A percentile compares a stretch with the other conserved stretches of the same genome.
These are phyloP conservation scores for Penicillium sp. DNA, from an alignment of 2,329 filamentous ascomycete genomes.

Conservation along the genomic window DNA sequence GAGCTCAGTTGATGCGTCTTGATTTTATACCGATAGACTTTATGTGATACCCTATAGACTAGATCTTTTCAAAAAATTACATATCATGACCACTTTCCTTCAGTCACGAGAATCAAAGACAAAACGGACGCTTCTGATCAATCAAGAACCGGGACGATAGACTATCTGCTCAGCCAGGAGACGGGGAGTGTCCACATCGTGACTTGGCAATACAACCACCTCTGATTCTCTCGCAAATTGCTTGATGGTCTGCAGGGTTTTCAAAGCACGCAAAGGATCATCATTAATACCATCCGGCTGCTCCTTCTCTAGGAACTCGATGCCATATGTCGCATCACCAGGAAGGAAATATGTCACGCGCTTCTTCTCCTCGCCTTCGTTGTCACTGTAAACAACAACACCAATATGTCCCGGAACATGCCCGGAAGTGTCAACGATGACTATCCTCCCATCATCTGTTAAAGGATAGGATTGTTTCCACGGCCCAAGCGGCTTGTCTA, in stretches of 20 bases:
- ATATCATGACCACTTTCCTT: background rate
- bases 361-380: background rate
- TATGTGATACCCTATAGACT: background rate
- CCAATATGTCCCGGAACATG: slow-evolving; percentile 37
- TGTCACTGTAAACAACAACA: slow-evolving; percentile 26
- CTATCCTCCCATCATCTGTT: too few relatives aligned
- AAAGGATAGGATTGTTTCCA: too few relatives aligned
- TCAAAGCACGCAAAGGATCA: slow-evolving; percentile 29
- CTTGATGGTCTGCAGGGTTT: slow-evolving; percentile 34
- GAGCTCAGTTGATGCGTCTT: background rate
- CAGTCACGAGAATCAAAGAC: background rate
- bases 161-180: slow-evolving; percentile 10
- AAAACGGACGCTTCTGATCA: background rate
- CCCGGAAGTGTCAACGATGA: too few relatives aligned
- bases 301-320: slow-evolving; percentile 32
- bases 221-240: slow-evolving; percentile 27
- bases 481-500: too few relatives aligned
- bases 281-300: slow-evolving; percentile 35
- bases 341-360: slow-evolving; percentile 10
- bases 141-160: slow-evolving; percentile 2
- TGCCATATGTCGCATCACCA: slow-evolving; percentile 30
- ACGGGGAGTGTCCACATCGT: slow-evolving; percentile 13
- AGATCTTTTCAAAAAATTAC: slow-evolving; percentile 27
- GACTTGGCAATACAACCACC: slow-evolving; percentile 15
- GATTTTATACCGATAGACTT: background rate